A percentile compares a stretch with the other conserved stretches of the same genome.
These are phyloP conservation scores for Fusarium sp. DNA, from an alignment of 2,329 filamentous ascomycete genomes.

Conservation along the genomic window DNA sequence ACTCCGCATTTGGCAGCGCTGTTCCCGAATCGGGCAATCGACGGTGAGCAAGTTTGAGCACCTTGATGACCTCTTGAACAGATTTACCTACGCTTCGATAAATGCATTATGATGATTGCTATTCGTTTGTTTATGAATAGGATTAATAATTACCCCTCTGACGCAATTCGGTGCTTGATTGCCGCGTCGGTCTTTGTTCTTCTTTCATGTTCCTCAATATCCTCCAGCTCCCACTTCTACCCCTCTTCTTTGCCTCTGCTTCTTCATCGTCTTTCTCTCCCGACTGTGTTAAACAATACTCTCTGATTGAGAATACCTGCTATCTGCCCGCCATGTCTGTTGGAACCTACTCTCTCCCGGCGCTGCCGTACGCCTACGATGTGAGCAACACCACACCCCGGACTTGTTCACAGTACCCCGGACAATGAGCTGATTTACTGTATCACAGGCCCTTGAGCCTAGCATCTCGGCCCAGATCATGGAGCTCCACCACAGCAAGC, in stretches of 20 bases:
- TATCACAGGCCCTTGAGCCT: constrained; percentile 73
- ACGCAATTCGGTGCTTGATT: constrained; percentile 27
- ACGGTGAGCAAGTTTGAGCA: constrained; percentile 46
- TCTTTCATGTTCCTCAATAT: constrained; percentile 17
- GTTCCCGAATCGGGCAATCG: constrained; percentile 44
- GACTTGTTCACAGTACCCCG: neutral
- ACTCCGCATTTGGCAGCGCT: constrained; percentile 20
- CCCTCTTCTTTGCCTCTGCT: constrained; percentile 26
- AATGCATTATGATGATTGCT: neutral
- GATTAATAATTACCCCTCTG: constrained; percentile 25
- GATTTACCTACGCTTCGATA: constrained; percentile 13
- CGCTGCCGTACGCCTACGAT: constrained; percentile 77
- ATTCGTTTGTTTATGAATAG: neutral
- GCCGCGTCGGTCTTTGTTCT: neutral
- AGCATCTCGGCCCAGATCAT: constrained; percentile 84
- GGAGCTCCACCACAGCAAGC: constrained; percentile 83
- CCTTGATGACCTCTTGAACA: constrained; percentile 32
- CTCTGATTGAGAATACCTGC: neutral
- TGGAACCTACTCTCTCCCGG: constrained; percentile 69
- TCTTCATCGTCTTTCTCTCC: constrained; percentile 10
- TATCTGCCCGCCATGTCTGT: constrained; percentile 49
- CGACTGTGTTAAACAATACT: constrained; percentile 6
- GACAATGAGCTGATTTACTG: constrained; percentile 1
- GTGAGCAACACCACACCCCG: constrained; percentile 56
- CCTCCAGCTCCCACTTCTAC: constrained; percentile 21